These are phyloP conservation scores for Coelastrella sp. DNA, from an alignment of 139 green algal genomes.

Conservation along the genomic window DNA sequence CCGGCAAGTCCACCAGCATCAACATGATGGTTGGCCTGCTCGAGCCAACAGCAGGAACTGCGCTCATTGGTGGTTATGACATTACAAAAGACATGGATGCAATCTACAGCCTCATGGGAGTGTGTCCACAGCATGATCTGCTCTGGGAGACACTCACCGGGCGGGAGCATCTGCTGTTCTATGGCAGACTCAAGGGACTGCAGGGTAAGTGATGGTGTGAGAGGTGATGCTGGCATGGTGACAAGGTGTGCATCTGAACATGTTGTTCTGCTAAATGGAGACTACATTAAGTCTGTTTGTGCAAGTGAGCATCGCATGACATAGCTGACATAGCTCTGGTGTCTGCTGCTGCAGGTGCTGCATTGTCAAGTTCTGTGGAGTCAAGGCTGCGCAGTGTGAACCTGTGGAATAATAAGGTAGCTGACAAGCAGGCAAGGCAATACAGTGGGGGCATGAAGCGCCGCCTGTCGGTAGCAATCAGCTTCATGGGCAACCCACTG, in stretches of 20 bases:
- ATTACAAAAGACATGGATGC: slow-evolving; percentile 71
- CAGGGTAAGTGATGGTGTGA: slow-evolving; percentile 40
- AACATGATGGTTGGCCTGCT: slow-evolving; percentile 73
- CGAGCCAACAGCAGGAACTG: slow-evolving; percentile 3
- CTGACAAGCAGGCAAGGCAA: slow-evolving; percentile 61
- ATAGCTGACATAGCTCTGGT: neutral
- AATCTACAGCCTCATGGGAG: slow-evolving; percentile 78
- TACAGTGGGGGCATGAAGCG: slow-evolving; percentile 92
- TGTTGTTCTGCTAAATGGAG: too few relatives aligned
- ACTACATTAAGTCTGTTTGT: too few relatives aligned
- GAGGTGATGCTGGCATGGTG: too few relatives aligned
- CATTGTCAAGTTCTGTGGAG: slow-evolving; percentile 63
- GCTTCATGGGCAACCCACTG: slow-evolving; percentile 79
- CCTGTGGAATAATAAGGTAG: slow-evolving; percentile 60
- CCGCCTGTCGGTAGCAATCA: slow-evolving; percentile 85
- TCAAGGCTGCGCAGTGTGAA: slow-evolving; percentile 66
- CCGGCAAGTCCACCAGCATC: slow-evolving; percentile 87
- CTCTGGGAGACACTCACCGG: slow-evolving; percentile 91
- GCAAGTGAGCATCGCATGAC: neutral
- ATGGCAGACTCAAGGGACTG: slow-evolving; percentile 89
- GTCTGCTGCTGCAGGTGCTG: slow-evolving; percentile 27
- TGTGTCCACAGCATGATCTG: slow-evolving; percentile 94
- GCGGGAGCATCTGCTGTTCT: slow-evolving; percentile 94
- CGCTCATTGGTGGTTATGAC: slow-evolving; percentile 53
- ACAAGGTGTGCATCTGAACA: too few relatives aligned